Percentiles rank a stretch among this genome's conserved stretches.
Evolutionary conservation across 768 basidiomycete genomes (phyloP).

Genomic region (Paxillus involutus): DNA sequence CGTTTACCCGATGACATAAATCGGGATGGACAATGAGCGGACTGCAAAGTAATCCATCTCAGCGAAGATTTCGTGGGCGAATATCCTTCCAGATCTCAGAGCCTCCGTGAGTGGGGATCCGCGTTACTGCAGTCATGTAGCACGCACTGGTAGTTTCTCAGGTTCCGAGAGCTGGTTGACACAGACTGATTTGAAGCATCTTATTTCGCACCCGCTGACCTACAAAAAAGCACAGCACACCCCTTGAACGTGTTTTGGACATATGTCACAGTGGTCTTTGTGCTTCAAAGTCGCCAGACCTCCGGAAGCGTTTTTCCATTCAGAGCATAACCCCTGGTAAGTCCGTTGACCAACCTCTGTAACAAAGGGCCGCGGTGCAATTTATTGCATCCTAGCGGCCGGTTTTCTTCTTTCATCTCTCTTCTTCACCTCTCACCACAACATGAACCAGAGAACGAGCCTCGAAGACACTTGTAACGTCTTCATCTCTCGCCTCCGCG

Average conservation of each 20-base stretch:
- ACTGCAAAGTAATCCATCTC: conserved; percentile 16
- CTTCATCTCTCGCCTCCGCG: conserved; percentile 24
- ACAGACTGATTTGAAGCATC: neutral
- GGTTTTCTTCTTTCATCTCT: neutral
- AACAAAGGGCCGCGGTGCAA: conserved; percentile 16
- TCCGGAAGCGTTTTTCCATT: conserved; percentile 17
- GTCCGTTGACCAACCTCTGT: conserved; percentile 1
- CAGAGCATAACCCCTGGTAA: conserved; percentile 9
- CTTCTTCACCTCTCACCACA: conserved; percentile 15
- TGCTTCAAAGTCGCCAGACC: conserved; percentile 9
- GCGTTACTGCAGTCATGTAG: neutral
- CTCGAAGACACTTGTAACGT: conserved; percentile 32
- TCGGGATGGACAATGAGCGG: conserved; percentile 26
- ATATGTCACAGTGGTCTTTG: conserved; percentile 20
- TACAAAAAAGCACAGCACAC: neutral
- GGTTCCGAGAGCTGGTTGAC: neutral
- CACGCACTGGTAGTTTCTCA: neutral
- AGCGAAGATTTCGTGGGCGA: conserved; percentile 11
- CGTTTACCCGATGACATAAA: conserved; percentile 12
- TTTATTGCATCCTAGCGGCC: conserved; percentile 5
- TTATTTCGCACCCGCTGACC: neutral
- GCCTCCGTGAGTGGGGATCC: neutral
- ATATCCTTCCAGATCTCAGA: neutral
- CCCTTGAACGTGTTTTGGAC: conserved; percentile 5
- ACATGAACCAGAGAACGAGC: conserved; percentile 28